A percentile compares a stretch with the other conserved stretches of the same genome.
These are phyloP conservation scores for Fonsecaea erecta DNA, from an alignment of 2,329 filamentous ascomycete species.

Conservation along the genomic window DNA sequence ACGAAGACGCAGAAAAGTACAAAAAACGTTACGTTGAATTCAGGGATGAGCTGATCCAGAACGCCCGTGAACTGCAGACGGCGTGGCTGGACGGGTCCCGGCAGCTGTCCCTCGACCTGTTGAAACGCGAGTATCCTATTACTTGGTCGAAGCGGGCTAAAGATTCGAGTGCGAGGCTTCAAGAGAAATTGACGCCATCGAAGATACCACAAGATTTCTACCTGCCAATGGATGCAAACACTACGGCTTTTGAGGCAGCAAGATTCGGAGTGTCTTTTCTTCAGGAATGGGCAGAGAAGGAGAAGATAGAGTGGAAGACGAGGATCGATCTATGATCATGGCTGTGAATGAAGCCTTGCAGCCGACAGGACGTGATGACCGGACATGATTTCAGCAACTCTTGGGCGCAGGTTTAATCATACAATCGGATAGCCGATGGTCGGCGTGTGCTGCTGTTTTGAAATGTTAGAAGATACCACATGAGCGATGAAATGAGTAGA, in stretches of 20 bases:
- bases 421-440: neutral
- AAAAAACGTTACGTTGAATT: constrained; percentile 48
- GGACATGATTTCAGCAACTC: neutral
- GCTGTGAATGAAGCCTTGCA: neutral
- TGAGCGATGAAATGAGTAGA: constrained; percentile 4
- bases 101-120: constrained; percentile 47
- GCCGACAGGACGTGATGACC: neutral
- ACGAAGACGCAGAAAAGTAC: constrained; percentile 43
- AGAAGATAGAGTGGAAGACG: constrained; percentile 52
- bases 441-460: constrained; percentile 6
- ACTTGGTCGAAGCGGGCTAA: constrained; percentile 51
- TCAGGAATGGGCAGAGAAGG: constrained; percentile 52
- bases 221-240: constrained; percentile 50
- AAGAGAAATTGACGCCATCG: constrained; percentile 36
- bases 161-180: constrained; percentile 46
- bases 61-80: constrained; percentile 48
- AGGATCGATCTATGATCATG: constrained; percentile 45
- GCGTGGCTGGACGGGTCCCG: constrained; percentile 52
- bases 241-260: constrained; percentile 51
- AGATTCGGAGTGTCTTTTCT: constrained; percentile 52
- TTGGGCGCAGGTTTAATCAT: neutral
- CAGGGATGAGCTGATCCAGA: constrained; percentile 47
- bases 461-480: constrained; percentile 11
- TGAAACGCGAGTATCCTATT: constrained; percentile 48
- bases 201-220: constrained; percentile 45